A percentile compares a stretch with the other conserved stretches of the same genome.
These are phyloP conservation scores for Plicaturopsis crispa DNA, from an alignment of 768 basidiomycete species.

Conservation along the genomic window DNA sequence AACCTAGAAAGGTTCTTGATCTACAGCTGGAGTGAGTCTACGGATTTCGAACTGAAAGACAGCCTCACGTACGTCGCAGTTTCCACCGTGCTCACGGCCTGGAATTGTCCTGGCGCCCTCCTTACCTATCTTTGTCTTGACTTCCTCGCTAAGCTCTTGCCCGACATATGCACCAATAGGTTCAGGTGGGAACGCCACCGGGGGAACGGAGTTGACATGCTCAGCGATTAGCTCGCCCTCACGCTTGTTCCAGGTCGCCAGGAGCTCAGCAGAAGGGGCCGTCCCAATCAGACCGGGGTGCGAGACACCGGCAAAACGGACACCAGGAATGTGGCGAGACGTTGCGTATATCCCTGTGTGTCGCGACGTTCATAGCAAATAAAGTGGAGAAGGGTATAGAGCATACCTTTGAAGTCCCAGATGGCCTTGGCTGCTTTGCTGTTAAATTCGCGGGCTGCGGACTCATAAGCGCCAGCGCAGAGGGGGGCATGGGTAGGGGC, in stretches of 20 bases:
- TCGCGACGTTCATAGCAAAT: background rate
- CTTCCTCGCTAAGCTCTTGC: constrained; percentile 43
- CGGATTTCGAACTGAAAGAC: background rate
- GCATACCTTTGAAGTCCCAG: constrained; percentile 66
- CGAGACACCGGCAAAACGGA: constrained; percentile 70
- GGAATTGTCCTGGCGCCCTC: constrained; percentile 75
- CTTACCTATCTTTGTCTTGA: constrained; percentile 43
- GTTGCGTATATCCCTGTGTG: constrained; percentile 56
- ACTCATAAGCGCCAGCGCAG: no score
- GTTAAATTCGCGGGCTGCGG: constrained; percentile 53
- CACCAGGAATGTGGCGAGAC: constrained; percentile 72
- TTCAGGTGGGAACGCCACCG: constrained; percentile 61
- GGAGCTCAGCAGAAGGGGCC: constrained; percentile 64
- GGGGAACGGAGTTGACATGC: constrained; percentile 43
- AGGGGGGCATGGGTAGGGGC: constrained; percentile 4
- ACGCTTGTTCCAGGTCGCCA: constrained; percentile 69
- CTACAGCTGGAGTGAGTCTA: constrained; percentile 22
- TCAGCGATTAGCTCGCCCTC: constrained; percentile 57
- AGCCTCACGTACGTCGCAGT: constrained; percentile 49
- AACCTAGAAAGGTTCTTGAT: constrained; percentile 71
- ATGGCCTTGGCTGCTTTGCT: constrained; percentile 72
- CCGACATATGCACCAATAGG: constrained; percentile 59
- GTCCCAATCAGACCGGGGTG: constrained; percentile 76
- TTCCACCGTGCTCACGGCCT: constrained; percentile 75
- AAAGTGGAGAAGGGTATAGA: background rate